Evolutionary conservation across 768 basidiomycete species (phyloP).

Genomic region (Boletus sp.): DNA sequence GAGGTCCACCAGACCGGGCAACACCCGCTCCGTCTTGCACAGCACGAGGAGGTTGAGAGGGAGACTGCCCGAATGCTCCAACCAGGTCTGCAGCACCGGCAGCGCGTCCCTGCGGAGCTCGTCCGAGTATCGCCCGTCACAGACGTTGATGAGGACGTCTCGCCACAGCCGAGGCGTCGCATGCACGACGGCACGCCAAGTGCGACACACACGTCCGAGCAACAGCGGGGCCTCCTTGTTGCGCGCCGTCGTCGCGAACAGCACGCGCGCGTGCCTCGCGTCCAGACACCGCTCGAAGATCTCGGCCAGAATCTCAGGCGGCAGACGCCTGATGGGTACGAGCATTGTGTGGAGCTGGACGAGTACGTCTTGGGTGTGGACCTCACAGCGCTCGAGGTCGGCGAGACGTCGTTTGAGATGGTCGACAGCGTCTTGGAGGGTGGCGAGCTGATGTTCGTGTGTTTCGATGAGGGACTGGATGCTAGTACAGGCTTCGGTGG

Average conservation of each 20-base stretch:
- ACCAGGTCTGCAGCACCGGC: conserved; percentile 20
- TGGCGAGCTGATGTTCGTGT: conserved; percentile 15
- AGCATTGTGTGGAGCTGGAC: conserved; percentile 14
- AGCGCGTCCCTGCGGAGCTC: conserved; percentile 19
- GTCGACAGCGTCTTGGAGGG: conserved; percentile 8
- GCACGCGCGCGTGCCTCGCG: background rate
- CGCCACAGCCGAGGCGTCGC: conserved; percentile 31
- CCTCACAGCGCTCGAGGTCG: conserved; percentile 11
- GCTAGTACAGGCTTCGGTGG: background rate
- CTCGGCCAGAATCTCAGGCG: conserved; percentile 26
- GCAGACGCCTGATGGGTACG: conserved; percentile 25
- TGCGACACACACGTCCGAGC: conserved; percentile 30
- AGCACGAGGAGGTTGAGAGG: conserved; percentile 19
- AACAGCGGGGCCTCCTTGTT: conserved; percentile 23
- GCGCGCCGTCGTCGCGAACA: background rate
- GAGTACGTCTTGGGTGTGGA: conserved; percentile 4
- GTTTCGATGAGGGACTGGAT: conserved; percentile 17
- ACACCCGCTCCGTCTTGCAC: conserved; percentile 20
- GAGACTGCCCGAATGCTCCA: conserved; percentile 21
- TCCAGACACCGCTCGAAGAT: conserved; percentile 27
- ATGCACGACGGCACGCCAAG: conserved; percentile 25
- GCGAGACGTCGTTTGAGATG: conserved; percentile 7
- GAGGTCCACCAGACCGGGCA: conserved; percentile 21
- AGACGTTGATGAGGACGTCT: conserved; percentile 19
- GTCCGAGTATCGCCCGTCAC: conserved; percentile 20